phyloP scores from a whole-genome alignment of 1,284 basidiomycete genomes.

The Cerioporus squamosus region DNA sequence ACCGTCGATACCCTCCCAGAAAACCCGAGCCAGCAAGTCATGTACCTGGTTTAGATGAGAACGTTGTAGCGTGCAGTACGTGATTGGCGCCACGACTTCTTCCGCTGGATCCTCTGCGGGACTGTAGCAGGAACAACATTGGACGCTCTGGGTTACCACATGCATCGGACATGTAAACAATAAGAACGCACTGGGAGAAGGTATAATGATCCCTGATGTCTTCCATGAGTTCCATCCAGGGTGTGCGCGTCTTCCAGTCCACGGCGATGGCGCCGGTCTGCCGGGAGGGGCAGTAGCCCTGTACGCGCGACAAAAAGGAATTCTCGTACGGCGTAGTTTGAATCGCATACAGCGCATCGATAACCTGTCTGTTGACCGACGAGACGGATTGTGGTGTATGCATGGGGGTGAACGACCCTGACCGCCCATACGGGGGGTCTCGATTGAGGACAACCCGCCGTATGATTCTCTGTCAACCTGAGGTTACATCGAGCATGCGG shows the following conservation, averaged over 20 bases:
- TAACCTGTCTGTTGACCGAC: constrained; percentile 44
- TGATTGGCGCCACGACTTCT: constrained; percentile 55
- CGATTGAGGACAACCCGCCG: constrained; percentile 24
- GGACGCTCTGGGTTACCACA: not conserved
- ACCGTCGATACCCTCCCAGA: constrained; percentile 81
- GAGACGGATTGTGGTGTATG: constrained; percentile 14
- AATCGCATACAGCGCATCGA: constrained; percentile 59
- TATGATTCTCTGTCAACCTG: constrained; percentile 19
- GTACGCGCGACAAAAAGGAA: constrained; percentile 66
- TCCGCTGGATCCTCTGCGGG: constrained; percentile 51
- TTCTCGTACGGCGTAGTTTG: constrained; percentile 61
- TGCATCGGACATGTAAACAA: too few species aligned
- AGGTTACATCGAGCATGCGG: not conserved
- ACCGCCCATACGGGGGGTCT: not conserved
- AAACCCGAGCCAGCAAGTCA: constrained; percentile 63
- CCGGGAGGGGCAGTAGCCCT: constrained; percentile 37
- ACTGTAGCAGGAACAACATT: too few species aligned
- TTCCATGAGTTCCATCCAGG: constrained; percentile 76
- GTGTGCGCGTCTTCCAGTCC: constrained; percentile 71
- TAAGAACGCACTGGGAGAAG: constrained; percentile 55
- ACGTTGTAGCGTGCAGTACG: constrained; percentile 62
- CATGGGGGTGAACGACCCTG: constrained; percentile 24
- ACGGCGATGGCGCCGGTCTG: constrained; percentile 45
- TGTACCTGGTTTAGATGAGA: constrained; percentile 71
- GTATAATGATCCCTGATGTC: constrained; percentile 68